These are phyloP conservation scores for Nectriaceae sp. DNA, from an alignment of 2,329 filamentous ascomycete genomes.

Conservation along the genomic window DNA sequence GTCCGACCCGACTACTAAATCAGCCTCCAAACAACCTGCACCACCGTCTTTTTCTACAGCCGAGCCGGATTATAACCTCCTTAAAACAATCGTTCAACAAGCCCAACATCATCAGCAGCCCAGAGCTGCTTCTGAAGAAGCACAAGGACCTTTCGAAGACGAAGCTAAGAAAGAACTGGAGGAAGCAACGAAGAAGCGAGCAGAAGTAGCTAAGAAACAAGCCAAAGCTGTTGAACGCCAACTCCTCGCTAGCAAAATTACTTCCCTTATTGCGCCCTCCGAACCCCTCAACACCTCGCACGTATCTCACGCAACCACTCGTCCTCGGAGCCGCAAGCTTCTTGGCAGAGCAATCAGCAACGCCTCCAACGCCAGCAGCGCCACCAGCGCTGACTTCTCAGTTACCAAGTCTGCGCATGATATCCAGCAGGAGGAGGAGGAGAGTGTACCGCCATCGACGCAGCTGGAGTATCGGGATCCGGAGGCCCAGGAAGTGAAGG, in stretches of 20 bases:
- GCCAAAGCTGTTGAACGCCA: constrained; percentile 40
- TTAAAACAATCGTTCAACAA: neutral
- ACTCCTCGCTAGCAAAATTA: constrained; percentile 44
- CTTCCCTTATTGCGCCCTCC: constrained; percentile 39
- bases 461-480: constrained; percentile 58
- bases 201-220: constrained; percentile 27
- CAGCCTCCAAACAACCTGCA: neutral
- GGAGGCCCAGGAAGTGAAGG: constrained; percentile 46
- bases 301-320: constrained; percentile 16
- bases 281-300: constrained; percentile 14
- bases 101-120: constrained; percentile 4
- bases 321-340: constrained; percentile 48
- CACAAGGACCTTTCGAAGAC: constrained; percentile 7
- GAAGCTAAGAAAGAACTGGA: constrained; percentile 8
- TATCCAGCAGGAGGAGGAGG: constrained; percentile 21
- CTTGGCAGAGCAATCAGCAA: constrained; percentile 62
- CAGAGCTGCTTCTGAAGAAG: constrained; percentile 4
- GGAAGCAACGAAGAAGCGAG: constrained; percentile 16
- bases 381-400: constrained; percentile 41
- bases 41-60: too few relatives aligned
- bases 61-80: too few relatives aligned
- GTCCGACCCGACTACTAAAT: neutral
- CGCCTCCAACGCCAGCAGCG: constrained; percentile 52
- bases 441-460: constrained; percentile 43
- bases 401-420: constrained; percentile 31